Evolutionary conservation across 306 rosid genomes (phyloP).

Genomic region (Hylodesmum podocarpum): DNA sequence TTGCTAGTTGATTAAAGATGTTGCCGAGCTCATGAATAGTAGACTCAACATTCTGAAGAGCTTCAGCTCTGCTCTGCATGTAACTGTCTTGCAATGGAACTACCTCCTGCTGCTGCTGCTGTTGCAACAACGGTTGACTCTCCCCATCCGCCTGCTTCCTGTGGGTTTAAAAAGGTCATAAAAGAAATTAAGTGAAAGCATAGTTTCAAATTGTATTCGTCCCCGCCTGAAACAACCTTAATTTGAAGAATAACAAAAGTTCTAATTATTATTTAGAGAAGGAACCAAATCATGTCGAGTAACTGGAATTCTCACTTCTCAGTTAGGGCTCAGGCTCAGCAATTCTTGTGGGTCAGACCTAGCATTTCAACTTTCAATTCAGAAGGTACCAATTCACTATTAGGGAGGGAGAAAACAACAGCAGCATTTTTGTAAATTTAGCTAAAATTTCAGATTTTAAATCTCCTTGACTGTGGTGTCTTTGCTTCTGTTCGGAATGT

Average conservation of each 20-base stretch:
- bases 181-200: neutral
- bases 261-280: neutral
- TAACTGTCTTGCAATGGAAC: conserved; percentile 90
- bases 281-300: neutral
- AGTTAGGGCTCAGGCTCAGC: neutral
- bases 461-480: neutral
- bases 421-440: neutral
- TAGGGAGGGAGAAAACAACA: neutral
- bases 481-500: neutral
- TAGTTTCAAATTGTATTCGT: neutral
- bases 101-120: conserved; percentile 68
- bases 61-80: conserved; percentile 99
- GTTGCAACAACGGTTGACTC: conserved; percentile 73
- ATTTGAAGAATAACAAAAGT: neutral
- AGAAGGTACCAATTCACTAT: neutral
- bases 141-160: conserved; percentile 89
- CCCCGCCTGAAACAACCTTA: neutral
- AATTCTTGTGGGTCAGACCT: neutral
- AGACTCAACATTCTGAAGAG: conserved; percentile 96
- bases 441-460: neutral
- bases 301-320: neutral
- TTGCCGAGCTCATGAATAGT: conserved; percentile 93
- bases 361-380: neutral
- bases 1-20: conserved; percentile 93
- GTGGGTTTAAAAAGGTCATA: conserved; percentile 28